A percentile compares a stretch with the other conserved stretches of the same genome.
Evolutionary conservation across 805 yeast genomes (phyloP).

Genomic region (Barnettozyma populi): DNA sequence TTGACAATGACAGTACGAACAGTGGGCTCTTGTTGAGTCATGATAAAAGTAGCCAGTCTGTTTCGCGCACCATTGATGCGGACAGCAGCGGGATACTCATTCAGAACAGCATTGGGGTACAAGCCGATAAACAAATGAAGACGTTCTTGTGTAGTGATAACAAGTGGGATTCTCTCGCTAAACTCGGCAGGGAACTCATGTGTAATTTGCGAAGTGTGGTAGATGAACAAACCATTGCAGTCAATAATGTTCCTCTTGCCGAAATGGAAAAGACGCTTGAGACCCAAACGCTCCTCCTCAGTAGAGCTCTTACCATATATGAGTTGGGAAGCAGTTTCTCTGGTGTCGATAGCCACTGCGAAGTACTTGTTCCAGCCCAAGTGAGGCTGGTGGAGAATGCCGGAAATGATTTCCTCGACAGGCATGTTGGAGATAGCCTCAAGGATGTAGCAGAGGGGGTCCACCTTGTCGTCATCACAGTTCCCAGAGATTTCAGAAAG

Average conservation of each 20-base stretch:
- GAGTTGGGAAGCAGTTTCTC: not conserved
- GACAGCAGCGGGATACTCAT: not conserved
- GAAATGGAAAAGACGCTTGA: not conserved
- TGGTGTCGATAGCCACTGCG: not conserved
- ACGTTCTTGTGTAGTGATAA: not conserved
- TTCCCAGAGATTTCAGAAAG: not conserved
- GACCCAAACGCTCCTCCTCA: not conserved
- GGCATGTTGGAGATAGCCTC: not conserved
- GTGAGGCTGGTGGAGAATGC: not conserved
- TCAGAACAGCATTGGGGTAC: not conserved
- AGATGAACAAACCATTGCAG: not conserved
- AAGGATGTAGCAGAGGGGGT: not conserved
- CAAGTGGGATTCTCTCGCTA: not conserved
- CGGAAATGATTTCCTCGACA: not conserved
- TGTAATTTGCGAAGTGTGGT: not conserved
- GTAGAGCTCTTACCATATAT: not conserved
- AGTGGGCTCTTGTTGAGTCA: not conserved
- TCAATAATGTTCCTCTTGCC: not conserved
- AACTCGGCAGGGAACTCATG: not conserved
- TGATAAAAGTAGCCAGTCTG: not conserved
- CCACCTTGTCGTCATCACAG: not conserved
- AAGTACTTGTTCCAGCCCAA: constrained; percentile 1
- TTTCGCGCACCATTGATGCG: not conserved
- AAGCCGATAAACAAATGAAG: not conserved
- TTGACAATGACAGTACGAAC: not conserved